Evolutionary conservation across 2,329 filamentous ascomycete species (phyloP).

Genomic region (Helotiales sp.): DNA sequence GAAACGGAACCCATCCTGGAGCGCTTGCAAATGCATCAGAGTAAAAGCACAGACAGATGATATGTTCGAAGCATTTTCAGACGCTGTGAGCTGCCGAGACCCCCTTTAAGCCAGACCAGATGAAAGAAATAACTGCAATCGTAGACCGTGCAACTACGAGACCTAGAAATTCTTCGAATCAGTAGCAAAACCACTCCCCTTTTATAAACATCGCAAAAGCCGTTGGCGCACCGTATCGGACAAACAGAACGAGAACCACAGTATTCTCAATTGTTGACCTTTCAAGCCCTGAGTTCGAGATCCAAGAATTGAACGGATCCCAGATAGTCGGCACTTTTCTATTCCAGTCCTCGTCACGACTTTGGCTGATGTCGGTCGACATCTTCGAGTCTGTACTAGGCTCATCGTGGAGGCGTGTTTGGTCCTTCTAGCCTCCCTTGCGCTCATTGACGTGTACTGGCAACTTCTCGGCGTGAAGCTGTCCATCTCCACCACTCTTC

Average conservation of each 20-base stretch:
- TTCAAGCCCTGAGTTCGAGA: conserved; percentile 5
- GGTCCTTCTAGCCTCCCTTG: conserved; percentile 59
- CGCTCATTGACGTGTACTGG: conserved; percentile 65
- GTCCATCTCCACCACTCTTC: conserved; percentile 52
- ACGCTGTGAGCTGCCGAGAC: conserved; percentile 10
- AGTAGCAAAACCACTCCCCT: neutral
- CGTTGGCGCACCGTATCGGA: neutral
- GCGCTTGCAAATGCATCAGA: conserved; percentile 41
- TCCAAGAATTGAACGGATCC: neutral
- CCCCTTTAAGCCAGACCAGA: conserved; percentile 19
- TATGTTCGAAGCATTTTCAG: conserved; percentile 21
- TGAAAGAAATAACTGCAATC: conserved; percentile 11
- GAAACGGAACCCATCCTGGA: conserved; percentile 23
- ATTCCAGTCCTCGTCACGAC: conserved; percentile 7
- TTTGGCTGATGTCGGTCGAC: conserved; percentile 3
- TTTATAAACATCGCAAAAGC: neutral
- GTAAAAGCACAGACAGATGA: conserved; percentile 36
- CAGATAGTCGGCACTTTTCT: neutral
- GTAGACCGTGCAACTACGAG: conserved; percentile 4
- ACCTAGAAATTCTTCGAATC: too few species aligned
- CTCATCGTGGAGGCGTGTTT: neutral
- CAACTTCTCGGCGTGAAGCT: conserved; percentile 55
- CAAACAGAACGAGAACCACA: neutral
- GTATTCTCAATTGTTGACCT: neutral
- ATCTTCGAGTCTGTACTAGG: neutral